Percentiles rank a stretch among this genome's conserved stretches.
These are phyloP conservation scores for Marvania coccoides DNA, from an alignment of 139 green algal species.

Conservation along the genomic window DNA sequence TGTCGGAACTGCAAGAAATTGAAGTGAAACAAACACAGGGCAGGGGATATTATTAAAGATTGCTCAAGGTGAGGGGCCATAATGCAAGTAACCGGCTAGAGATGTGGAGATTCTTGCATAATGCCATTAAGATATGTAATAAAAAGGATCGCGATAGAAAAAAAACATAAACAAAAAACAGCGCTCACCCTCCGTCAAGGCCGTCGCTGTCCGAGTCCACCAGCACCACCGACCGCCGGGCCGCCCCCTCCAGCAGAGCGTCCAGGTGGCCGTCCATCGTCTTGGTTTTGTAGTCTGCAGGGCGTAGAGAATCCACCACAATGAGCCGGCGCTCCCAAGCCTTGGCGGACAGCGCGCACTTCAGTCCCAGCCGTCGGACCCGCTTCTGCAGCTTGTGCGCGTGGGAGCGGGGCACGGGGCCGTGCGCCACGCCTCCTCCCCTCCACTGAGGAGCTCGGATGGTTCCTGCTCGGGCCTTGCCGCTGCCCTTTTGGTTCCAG, in stretches of 20 bases:
- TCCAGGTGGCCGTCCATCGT: constrained; percentile 24
- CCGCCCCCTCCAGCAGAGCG: constrained; percentile 32
- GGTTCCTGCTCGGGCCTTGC: constrained; percentile 45
- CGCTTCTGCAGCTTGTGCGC: constrained; percentile 64
- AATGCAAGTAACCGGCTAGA: background rate
- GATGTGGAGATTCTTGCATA: background rate
- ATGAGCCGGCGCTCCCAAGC: constrained; percentile 63
- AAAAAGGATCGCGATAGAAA: background rate
- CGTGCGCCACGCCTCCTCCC: constrained; percentile 70
- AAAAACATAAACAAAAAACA: background rate
- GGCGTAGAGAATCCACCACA: constrained; percentile 59
- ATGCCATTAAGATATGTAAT: background rate
- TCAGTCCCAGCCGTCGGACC: constrained; percentile 70
- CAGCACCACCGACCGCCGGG: constrained; percentile 41
- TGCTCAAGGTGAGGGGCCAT: background rate
- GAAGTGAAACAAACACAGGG: background rate
- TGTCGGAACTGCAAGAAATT: constrained; percentile 17
- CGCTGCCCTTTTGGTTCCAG: constrained; percentile 55
- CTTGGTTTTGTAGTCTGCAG: constrained; percentile 34
- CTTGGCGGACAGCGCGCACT: constrained; percentile 78
- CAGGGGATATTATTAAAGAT: background rate
- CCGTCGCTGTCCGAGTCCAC: constrained; percentile 30
- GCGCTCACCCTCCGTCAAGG: constrained; percentile 32
- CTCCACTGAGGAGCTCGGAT: constrained; percentile 66
- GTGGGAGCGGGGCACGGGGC: constrained; percentile 66